Percentiles rank a stretch among this genome's conserved stretches.
These are phyloP conservation scores for Diphasiastrum complanatum DNA, from an alignment of 83 land plant genomes.

Conservation along the genomic window DNA sequence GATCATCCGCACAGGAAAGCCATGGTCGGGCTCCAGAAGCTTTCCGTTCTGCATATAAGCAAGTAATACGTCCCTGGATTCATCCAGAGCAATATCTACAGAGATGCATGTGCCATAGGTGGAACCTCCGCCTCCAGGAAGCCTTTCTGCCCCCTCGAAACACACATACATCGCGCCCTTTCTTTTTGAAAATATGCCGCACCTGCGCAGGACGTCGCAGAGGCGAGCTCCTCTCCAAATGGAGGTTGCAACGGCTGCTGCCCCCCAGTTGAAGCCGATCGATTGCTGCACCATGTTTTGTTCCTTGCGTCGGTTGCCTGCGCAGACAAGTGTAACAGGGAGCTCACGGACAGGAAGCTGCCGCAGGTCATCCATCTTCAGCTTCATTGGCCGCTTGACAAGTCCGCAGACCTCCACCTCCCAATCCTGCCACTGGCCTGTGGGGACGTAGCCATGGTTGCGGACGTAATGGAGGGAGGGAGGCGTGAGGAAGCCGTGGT, in stretches of 20 bases:
- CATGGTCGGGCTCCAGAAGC: constrained; percentile 69
- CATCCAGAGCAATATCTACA: constrained; percentile 66
- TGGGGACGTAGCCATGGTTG: constrained; percentile 85
- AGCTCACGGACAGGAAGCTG: constrained; percentile 57
- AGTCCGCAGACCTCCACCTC: constrained; percentile 61
- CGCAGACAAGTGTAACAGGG: constrained; percentile 85
- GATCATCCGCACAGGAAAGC: constrained; percentile 76
- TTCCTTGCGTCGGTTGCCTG: constrained; percentile 91
- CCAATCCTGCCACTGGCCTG: constrained; percentile 61
- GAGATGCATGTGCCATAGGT: constrained; percentile 77
- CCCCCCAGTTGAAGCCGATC: constrained; percentile 96
- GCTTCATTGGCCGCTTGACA: constrained; percentile 49
- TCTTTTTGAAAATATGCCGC: constrained; percentile 49
- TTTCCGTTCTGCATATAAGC: constrained; percentile 94
- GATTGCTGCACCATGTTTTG: constrained; percentile 84
- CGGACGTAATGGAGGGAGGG: constrained; percentile 83
- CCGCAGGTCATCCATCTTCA: constrained; percentile 64
- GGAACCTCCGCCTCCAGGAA: constrained; percentile 84
- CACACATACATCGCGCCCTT: constrained; percentile 68
- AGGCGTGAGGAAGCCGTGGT: constrained; percentile 87
- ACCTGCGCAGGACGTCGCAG: constrained; percentile 52
- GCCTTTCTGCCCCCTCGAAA: constrained; percentile 84
- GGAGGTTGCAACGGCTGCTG: constrained; percentile 74
- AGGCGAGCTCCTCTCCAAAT: constrained; percentile 80
- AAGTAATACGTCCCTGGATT: constrained; percentile 50